These are phyloP conservation scores for Annulohypoxylon moriforme DNA, from an alignment of 495 filamentous ascomycete genomes.

Conservation along the genomic window DNA sequence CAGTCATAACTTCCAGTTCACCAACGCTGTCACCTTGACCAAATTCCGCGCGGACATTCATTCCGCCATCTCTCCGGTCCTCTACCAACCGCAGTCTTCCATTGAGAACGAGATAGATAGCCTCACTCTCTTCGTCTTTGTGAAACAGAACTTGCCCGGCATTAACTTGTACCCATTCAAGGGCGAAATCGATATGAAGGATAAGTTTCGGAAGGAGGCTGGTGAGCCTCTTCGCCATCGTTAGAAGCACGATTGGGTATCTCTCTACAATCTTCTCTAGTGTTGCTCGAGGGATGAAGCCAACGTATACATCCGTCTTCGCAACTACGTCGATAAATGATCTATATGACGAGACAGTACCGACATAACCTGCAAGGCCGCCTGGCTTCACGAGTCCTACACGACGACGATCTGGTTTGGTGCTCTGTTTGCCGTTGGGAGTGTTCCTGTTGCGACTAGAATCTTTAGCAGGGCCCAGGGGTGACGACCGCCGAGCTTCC, in stretches of 20 bases:
- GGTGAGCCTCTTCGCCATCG: constrained; percentile 94
- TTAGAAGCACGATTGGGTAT: constrained; percentile 90
- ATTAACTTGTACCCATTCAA: constrained; percentile 97
- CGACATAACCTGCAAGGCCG: constrained; percentile 92
- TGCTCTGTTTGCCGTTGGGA: constrained; percentile 32
- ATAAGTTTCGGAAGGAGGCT: constrained; percentile 90
- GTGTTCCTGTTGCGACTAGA: constrained; percentile 20
- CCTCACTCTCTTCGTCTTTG: constrained; percentile 95
- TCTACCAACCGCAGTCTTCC: constrained; percentile 84
- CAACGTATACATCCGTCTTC: constrained; percentile 98
- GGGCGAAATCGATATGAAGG: constrained; percentile 95
- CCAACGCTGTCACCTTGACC: constrained; percentile 98
- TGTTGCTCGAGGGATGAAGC: constrained; percentile 87
- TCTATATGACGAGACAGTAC: constrained; percentile 90
- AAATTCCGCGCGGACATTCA: constrained; percentile 91
- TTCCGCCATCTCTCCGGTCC: constrained; percentile 80
- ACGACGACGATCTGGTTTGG: constrained; percentile 61
- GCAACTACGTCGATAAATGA: constrained; percentile 97
- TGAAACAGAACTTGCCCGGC: constrained; percentile 95
- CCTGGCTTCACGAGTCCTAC: constrained; percentile 95
- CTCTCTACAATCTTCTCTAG: constrained; percentile 92
- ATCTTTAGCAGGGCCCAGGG: constrained; percentile 33
- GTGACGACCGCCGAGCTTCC: constrained; percentile 37
- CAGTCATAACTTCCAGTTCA: constrained; percentile 96
- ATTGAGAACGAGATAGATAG: constrained; percentile 97